Conservation (phyloP, 495 filamentous ascomycete genomes). For the Penicillium nucicola region DNA sequence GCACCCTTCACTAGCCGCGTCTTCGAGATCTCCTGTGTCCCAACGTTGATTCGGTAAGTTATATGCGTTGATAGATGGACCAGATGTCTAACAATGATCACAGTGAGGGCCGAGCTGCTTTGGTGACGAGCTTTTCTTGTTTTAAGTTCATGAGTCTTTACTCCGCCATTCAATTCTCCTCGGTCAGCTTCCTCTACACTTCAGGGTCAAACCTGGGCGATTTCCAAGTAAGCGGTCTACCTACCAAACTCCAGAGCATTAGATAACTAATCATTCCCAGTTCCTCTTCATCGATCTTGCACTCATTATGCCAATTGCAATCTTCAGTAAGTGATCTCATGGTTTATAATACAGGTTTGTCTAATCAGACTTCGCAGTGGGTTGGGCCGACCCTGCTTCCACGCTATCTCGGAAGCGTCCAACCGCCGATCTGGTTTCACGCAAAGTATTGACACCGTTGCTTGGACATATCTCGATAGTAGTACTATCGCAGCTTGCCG, state of each 20-base stretch:
- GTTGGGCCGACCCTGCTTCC: conserved; percentile 85
- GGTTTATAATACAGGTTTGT: background rate
- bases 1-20: conserved; percentile 94
- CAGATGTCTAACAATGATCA: background rate
- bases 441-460: conserved; percentile 87
- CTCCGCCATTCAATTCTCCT: conserved; percentile 98
- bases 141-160: conserved; percentile 99
- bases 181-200: conserved; percentile 95
- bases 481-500: conserved; percentile 71
- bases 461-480: conserved; percentile 85
- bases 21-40: conserved; percentile 97
- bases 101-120: conserved; percentile 86
- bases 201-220: conserved; percentile 95
- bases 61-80: background rate
- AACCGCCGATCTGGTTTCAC: conserved; percentile 87
- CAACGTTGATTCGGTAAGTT: conserved; percentile 75
- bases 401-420: conserved; percentile 78
- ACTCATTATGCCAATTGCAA: conserved; percentile 91
- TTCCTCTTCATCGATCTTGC: conserved; percentile 94
- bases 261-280: conserved; percentile 31
- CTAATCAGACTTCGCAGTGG: conserved; percentile 55
- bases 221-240: conserved; percentile 63
- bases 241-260: background rate
- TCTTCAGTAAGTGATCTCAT: conserved; percentile 68
- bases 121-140: conserved; percentile 98